These are phyloP conservation scores for Phaeotremella skinneri DNA, from an alignment of 768 basidiomycete genomes.

Conservation along the genomic window DNA sequence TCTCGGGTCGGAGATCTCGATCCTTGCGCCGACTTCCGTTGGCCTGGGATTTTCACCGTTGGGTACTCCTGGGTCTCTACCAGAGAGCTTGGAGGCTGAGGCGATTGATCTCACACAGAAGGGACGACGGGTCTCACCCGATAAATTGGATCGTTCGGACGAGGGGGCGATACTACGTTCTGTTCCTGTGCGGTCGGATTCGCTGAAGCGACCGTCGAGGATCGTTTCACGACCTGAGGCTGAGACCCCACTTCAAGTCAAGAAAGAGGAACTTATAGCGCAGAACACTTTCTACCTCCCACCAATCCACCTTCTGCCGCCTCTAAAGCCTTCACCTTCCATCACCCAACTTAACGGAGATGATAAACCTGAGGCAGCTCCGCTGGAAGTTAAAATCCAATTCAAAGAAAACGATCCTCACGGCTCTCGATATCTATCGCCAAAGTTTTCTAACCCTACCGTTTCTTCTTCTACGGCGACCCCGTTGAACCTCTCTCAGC, in stretches of 20 bases:
- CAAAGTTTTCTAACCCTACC: background rate
- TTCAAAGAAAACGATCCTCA: no score
- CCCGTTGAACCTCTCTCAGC: background rate
- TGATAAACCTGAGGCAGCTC: background rate
- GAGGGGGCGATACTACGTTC: background rate
- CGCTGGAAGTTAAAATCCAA: no score
- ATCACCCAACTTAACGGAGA: no score
- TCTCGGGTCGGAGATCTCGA: slow-evolving; percentile 9
- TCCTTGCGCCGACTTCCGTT: slow-evolving; percentile 16
- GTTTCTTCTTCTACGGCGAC: background rate
- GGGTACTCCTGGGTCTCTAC: slow-evolving; percentile 22
- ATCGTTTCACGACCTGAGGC: background rate
- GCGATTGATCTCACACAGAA: slow-evolving; percentile 19
- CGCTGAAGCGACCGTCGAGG: no score
- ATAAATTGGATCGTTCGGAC: slow-evolving; percentile 1
- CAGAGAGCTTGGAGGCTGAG: slow-evolving; percentile 24
- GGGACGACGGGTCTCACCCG: slow-evolving; percentile 3
- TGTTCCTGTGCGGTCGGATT: background rate
- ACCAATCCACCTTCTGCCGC: slow-evolving; percentile 1
- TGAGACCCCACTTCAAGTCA: background rate
- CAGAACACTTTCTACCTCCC: slow-evolving; percentile 19
- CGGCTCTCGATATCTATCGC: background rate
- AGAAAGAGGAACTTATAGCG: slow-evolving; percentile 7
- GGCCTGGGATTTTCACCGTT: slow-evolving; percentile 16
- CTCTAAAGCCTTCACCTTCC: no score